Evolutionary conservation across 495 filamentous ascomycete species (phyloP), one percentile per base, ranked within the genome.

Genomic region (Paragyromitra xinjiangensis): DNA sequence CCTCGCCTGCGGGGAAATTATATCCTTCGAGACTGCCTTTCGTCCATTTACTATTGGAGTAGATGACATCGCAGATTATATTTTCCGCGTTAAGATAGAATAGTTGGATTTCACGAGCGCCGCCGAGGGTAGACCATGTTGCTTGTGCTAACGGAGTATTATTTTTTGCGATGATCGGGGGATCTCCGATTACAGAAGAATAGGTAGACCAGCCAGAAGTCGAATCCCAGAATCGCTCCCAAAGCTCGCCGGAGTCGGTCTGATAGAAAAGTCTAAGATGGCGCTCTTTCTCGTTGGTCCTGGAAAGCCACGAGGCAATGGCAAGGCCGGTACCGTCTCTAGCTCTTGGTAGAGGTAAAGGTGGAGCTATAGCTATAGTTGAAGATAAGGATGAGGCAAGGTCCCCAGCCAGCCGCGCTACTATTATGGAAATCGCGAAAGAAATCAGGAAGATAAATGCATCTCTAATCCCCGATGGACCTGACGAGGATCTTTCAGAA

Each of bases 221-320:
- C 9, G 40, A 48, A 29, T 19, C 42, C 63, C 63, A 65, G 12
- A 29, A 24, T 16, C 63, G 63, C 42, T 65, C 63, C 22, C 63
- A 42, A 48, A 65, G n/a, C 14, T 65, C 63, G 40, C 63, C 40
- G n/a, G 40, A 48, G 39, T 50, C 14, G n/a, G 40, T 44, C 22
- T 65, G 63, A 29, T 65, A 65, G 24, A 65, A 65, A 44, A 65
- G 63, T 6, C 63, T n/a, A 24, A 48, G 40, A 26, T 65, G 48
- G 3, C 50, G 16, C 2, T 48, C 1, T 19, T 22, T 48, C 19
- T 19, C 9, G 24, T 65, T 48, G n/a, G 40, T 50, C 3, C 63
- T 65, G 12, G 63, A 65, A 29, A 42, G 63, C 63, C 63, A 65
- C 16, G 63, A 14, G 5, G 42, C 9, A 26, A 65, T 7, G 6